These are phyloP conservation scores for Adansonia grandidieri DNA, from an alignment of 441 rosid genomes.

Conservation along the genomic window DNA sequence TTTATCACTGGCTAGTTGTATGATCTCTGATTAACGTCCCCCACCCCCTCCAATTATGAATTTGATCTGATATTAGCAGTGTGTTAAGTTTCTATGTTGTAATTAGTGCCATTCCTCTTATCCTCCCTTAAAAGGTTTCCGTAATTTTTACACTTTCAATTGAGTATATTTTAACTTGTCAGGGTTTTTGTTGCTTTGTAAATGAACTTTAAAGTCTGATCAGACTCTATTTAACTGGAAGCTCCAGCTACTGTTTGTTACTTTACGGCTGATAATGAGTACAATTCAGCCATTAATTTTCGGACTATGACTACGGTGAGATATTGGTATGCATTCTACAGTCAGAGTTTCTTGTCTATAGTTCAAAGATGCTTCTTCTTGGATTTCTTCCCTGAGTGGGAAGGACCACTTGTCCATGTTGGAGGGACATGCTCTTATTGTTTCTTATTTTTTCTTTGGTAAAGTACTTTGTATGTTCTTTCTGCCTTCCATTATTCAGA, in stretches of 20 bases:
- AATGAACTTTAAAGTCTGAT: neutral
- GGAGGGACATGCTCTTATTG: neutral
- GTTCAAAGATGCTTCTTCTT: neutral
- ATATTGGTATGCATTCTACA: neutral
- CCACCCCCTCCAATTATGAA: neutral
- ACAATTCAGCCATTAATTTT: neutral
- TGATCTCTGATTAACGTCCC: slow-evolving; percentile 5
- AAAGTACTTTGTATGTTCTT: neutral
- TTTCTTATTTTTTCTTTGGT: neutral
- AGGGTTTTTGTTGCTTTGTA: neutral
- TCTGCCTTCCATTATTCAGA: neutral
- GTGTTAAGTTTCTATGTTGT: neutral
- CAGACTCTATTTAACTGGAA: neutral
- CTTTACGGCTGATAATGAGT: neutral
- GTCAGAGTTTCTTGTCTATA: neutral
- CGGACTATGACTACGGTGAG: neutral
- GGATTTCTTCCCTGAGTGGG: neutral
- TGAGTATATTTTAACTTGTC: neutral
- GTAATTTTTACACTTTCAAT: neutral
- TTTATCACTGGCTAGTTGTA: neutral
- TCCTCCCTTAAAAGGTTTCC: neutral
- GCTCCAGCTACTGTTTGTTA: neutral
- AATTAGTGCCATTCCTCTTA: neutral
- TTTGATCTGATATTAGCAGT: neutral
- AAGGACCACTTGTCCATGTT: neutral